Evolutionary conservation across 805 yeast species (phyloP).

Genomic region (Teunomyces pallodes): DNA sequence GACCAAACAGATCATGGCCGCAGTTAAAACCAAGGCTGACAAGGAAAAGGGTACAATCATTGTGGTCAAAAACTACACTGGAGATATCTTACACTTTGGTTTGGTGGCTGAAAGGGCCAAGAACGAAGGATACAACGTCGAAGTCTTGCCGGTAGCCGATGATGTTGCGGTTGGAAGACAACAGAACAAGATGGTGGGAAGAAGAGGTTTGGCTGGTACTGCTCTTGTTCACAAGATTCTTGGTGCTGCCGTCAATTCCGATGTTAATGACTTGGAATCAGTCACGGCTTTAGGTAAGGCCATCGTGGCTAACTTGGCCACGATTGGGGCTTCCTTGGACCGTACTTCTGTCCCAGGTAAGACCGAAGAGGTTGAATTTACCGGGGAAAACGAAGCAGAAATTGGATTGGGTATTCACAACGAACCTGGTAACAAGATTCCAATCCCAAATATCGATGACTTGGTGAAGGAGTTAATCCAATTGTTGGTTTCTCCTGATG

Average conservation of each 20-base stretch:
- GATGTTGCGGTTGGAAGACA: slow-evolving; percentile 93
- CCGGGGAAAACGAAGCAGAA: slow-evolving; percentile 68
- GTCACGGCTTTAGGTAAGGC: slow-evolving; percentile 58
- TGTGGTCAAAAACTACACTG: slow-evolving; percentile 90
- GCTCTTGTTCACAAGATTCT: slow-evolving; percentile 79
- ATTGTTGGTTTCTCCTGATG: slow-evolving; percentile 58
- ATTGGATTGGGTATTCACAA: slow-evolving; percentile 96
- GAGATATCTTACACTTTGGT: slow-evolving; percentile 91
- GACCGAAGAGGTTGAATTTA: slow-evolving; percentile 36
- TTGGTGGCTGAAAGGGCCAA: slow-evolving; percentile 86
- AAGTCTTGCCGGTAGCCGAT: slow-evolving; percentile 78
- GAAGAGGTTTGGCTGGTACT: slow-evolving; percentile 94
- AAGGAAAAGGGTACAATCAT: slow-evolving; percentile 64
- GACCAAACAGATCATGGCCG: slow-evolving; percentile 80
- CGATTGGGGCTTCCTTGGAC: slow-evolving; percentile 86
- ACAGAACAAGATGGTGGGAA: slow-evolving; percentile 88
- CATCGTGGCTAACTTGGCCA: slow-evolving; percentile 66
- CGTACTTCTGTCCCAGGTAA: slow-evolving; percentile 90
- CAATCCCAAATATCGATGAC: slow-evolving; percentile 69
- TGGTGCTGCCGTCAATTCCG: slow-evolving; percentile 63
- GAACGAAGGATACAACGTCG: slow-evolving; percentile 69
- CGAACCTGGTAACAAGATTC: slow-evolving; percentile 80
- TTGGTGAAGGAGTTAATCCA: slow-evolving; percentile 57
- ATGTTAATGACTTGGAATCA: slow-evolving; percentile 43
- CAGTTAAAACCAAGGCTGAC: slow-evolving; percentile 55